Conservation (phyloP, 75 land plant genomes). For the Cunninghamia lanceolata region DNA sequence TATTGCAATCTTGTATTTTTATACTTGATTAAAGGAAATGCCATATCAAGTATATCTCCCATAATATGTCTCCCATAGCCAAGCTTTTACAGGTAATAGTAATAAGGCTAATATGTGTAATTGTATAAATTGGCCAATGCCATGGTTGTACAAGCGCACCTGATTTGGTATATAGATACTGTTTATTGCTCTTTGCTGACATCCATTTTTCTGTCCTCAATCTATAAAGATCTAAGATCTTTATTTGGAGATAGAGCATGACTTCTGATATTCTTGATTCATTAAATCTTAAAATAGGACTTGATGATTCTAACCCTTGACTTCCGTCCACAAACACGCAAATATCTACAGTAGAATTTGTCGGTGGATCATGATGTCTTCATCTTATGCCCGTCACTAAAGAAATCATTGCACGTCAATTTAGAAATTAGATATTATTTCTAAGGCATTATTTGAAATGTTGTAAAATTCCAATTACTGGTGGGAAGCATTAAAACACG, state of each 20-base stretch:
- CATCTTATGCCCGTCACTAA: not conserved
- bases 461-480: not conserved
- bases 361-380: not conserved
- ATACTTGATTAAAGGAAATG: conserved; percentile 10
- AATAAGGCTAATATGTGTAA: conserved; percentile 8
- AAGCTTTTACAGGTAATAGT: not conserved
- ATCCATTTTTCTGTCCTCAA: not conserved
- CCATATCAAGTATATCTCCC: conserved; percentile 10
- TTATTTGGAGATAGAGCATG: not conserved
- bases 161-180: conserved; percentile 4
- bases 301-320: not conserved
- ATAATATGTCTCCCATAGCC: conserved; percentile 1
- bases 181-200: not conserved
- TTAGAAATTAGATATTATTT: not conserved
- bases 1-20: not conserved
- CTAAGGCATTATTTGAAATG: not conserved
- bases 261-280: not conserved
- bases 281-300: not conserved
- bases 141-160: conserved; percentile 1
- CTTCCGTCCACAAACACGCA: no score
- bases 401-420: not conserved
- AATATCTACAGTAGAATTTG: not conserved
- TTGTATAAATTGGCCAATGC: conserved; percentile 6
- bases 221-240: not conserved
- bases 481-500: not conserved